Evolutionary conservation across 1,284 basidiomycete genomes (phyloP).

Genomic region (Tilletia horrida): DNA sequence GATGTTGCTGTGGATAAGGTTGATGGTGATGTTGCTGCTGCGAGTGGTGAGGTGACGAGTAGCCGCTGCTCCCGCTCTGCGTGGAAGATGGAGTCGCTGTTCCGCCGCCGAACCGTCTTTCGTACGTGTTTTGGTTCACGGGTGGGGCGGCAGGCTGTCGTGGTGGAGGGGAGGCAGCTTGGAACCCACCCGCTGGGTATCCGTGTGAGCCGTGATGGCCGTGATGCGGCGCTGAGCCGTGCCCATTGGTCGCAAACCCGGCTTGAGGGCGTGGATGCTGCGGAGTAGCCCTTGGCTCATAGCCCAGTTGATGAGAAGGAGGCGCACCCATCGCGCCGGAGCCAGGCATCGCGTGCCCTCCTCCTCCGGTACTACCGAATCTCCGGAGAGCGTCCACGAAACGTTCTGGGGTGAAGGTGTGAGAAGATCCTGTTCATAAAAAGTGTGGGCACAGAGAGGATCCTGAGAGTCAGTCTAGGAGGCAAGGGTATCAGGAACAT

Average conservation of each 20-base stretch:
- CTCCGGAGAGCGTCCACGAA: conserved; percentile 79
- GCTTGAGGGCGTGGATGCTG: background rate
- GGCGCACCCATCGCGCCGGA: background rate
- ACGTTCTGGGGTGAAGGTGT: conserved; percentile 74
- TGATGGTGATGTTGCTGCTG: background rate
- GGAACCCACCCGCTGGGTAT: background rate
- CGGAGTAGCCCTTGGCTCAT: background rate
- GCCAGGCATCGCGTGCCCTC: conserved; percentile 18
- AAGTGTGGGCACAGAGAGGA: too few relatives aligned
- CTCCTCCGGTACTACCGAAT: conserved; percentile 41
- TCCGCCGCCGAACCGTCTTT: conserved; percentile 8
- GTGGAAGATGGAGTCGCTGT: background rate
- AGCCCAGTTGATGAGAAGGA: background rate
- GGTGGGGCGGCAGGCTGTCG: conserved; percentile 6
- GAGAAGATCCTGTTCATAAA: conserved; percentile 96
- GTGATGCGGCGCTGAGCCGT: background rate
- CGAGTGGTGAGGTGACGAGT: background rate
- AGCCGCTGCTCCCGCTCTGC: background rate
- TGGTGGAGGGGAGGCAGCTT: background rate
- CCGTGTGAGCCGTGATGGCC: background rate
- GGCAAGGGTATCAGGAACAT: too few relatives aligned
- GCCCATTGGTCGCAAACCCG: background rate
- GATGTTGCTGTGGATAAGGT: conserved; percentile 2
- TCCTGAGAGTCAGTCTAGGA: too few relatives aligned
- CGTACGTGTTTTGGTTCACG: conserved; percentile 15